phyloP scores from a whole-genome alignment of 2,329 filamentous ascomycete species.

The Pestalotiopsis sp. region DNA sequence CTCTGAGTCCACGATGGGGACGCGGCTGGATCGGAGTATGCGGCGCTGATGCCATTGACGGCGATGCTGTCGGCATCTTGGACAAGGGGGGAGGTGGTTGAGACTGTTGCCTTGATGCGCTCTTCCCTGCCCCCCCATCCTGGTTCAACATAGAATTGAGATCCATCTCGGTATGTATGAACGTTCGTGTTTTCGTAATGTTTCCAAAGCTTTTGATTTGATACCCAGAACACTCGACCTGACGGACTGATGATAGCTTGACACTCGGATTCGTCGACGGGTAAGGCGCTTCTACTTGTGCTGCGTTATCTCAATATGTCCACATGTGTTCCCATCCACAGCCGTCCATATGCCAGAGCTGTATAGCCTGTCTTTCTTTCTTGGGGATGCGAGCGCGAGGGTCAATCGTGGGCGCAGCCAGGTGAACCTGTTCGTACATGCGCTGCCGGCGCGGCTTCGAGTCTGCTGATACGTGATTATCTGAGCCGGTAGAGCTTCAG shows the following conservation, averaged over 20 bases:
- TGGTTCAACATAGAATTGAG: conserved; percentile 58
- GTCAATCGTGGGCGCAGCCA: background rate
- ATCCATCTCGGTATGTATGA: conserved; percentile 43
- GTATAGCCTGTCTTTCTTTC: background rate
- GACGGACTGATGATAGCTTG: background rate
- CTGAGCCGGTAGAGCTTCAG: background rate
- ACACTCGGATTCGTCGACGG: background rate
- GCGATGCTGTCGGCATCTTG: conserved; percentile 24
- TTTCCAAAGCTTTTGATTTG: background rate
- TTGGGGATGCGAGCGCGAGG: background rate
- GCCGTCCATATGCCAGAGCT: background rate
- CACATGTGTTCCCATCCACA: conserved; percentile 2
- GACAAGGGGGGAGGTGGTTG: conserved; percentile 25
- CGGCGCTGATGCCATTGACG: conserved; percentile 29
- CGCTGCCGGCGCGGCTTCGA: background rate
- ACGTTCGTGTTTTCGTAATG: background rate
- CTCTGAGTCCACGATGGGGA: conserved; percentile 50
- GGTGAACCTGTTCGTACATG: background rate
- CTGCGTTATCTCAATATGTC: background rate
- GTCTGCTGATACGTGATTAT: background rate
- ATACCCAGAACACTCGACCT: background rate
- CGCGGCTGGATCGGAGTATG: conserved; percentile 41
- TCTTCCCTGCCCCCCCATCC: conserved; percentile 41
- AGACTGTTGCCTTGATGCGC: conserved; percentile 25
- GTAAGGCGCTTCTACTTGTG: background rate